Conservation (phyloP, 495 filamentous ascomycete species). For the Neurospora discreta region DNA sequence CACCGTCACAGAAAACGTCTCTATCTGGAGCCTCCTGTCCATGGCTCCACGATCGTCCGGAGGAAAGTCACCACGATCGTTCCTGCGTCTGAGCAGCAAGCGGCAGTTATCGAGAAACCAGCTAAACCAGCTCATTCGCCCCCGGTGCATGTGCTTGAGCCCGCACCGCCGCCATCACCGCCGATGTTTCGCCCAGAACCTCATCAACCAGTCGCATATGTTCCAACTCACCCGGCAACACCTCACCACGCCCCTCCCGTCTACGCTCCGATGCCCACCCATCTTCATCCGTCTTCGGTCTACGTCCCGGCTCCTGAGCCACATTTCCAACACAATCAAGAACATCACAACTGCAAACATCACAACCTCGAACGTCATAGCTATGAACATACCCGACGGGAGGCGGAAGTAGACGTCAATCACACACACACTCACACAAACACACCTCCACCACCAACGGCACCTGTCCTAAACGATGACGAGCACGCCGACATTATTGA, state of each 20-base stretch:
- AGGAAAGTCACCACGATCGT: slow-evolving; percentile 33
- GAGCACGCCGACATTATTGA: slow-evolving; percentile 32
- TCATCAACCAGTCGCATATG: not conserved
- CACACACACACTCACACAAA: not conserved
- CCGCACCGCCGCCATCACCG: not conserved
- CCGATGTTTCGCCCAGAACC: not conserved
- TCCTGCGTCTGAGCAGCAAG: slow-evolving; percentile 12
- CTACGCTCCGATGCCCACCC: not conserved
- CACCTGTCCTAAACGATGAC: slow-evolving; percentile 12
- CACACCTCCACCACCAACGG: slow-evolving; percentile 13
- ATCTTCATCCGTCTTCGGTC: slow-evolving; percentile 15
- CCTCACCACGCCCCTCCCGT: not conserved
- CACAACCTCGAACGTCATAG: slow-evolving; percentile 4
- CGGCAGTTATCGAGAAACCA: not conserved
- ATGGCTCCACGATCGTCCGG: slow-evolving; percentile 27
- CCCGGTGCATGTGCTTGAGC: not conserved
- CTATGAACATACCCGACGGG: not conserved
- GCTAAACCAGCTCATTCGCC: not conserved
- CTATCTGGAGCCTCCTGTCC: slow-evolving; percentile 32
- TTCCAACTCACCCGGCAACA: not conserved
- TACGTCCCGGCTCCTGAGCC: slow-evolving; percentile 8
- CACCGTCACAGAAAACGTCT: slow-evolving; percentile 30
- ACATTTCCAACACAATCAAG: slow-evolving; percentile 17
- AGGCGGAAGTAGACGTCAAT: not conserved
- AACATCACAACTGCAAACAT: slow-evolving; percentile 2